Evolutionary conservation across 345 rosid genomes (phyloP).

Genomic region (Eucalyptus lansdowneana): DNA sequence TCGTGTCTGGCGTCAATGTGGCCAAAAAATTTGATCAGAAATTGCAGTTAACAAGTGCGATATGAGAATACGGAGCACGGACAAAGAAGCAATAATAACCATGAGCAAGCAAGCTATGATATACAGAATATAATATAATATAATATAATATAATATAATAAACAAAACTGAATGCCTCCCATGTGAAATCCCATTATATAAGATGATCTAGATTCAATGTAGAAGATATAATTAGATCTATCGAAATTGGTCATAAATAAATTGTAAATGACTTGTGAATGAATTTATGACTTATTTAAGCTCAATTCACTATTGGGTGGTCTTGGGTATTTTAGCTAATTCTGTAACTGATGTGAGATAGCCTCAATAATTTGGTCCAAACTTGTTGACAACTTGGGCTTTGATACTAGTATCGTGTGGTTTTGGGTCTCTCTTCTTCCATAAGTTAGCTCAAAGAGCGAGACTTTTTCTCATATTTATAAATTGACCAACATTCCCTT

Average conservation of each 20-base stretch:
- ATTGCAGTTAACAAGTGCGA: not conserved
- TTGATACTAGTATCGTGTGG: too few species aligned
- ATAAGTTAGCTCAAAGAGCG: too few species aligned
- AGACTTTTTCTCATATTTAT: too few species aligned
- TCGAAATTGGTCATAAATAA: not conserved
- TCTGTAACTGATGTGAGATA: fast-evolving
- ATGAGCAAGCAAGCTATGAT: not conserved
- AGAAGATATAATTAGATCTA: not conserved
- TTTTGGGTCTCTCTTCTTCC: too few species aligned
- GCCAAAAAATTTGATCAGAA: not conserved
- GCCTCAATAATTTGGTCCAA: too few species aligned
- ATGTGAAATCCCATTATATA: not conserved
- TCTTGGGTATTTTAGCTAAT: too few species aligned
- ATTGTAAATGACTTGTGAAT: not conserved
- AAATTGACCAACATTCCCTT: fast-evolving
- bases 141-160: too few species aligned
- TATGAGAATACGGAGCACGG: not conserved
- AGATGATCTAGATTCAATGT: not conserved
- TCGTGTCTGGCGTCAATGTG: not conserved
- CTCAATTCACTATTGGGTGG: not conserved
- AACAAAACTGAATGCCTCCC: not conserved
- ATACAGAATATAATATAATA: too few species aligned
- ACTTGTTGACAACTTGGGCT: fast-evolving
- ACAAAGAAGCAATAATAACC: not conserved
- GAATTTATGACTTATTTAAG: not conserved